Evolutionary conservation across 352 stramenopile species (phyloP).

Genomic region (Phytophthora fragariae): DNA sequence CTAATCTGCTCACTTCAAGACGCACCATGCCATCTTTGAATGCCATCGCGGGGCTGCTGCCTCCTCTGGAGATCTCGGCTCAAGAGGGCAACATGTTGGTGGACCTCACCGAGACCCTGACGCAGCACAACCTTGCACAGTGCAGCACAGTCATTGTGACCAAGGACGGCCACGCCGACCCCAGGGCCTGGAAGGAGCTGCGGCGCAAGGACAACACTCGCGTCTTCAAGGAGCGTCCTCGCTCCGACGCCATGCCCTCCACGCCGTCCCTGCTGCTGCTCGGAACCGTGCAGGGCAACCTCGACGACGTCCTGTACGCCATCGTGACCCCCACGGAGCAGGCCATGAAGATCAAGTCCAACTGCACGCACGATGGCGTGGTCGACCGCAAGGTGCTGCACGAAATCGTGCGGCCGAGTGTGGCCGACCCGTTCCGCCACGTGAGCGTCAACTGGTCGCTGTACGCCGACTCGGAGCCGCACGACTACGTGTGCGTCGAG

Average conservation of each 20-base stretch:
- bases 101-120: constrained; percentile 33
- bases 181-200: constrained; percentile 37
- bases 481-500: constrained; percentile 59
- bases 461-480: constrained; percentile 34
- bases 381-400: constrained; percentile 38
- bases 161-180: constrained; percentile 31
- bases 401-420: constrained; percentile 24
- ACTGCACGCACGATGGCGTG: constrained; percentile 48
- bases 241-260: constrained; percentile 7
- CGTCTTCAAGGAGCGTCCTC: constrained; percentile 35
- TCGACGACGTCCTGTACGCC: constrained; percentile 57
- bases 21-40: constrained; percentile 24
- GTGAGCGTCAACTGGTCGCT: constrained; percentile 53
- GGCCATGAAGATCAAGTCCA: constrained; percentile 45
- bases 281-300: constrained; percentile 32
- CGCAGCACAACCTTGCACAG: constrained; percentile 40
- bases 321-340: constrained; percentile 38
- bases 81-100: constrained; percentile 32
- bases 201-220: constrained; percentile 30
- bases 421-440: constrained; percentile 47
- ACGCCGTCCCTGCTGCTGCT: constrained; percentile 38
- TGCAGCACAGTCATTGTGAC: constrained; percentile 29
- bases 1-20: constrained; percentile 25
- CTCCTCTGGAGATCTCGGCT: constrained; percentile 17
- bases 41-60: constrained; percentile 15